These are phyloP conservation scores for Lachancea lanzarotensis DNA, from an alignment of 805 yeast genomes.

Conservation along the genomic window DNA sequence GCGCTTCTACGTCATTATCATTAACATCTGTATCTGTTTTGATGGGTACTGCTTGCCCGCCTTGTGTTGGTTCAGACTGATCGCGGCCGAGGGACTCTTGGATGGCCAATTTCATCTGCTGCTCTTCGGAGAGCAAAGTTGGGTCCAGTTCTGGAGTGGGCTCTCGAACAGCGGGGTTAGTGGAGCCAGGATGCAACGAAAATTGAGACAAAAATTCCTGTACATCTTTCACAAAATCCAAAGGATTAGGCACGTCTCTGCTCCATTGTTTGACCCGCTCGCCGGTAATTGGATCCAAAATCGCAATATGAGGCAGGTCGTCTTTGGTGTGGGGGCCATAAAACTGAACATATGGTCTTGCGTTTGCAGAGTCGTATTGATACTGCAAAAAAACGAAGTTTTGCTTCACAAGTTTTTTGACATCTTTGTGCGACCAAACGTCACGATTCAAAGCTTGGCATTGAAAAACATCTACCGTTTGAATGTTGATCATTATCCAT, in stretches of 20 bases:
- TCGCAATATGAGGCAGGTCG: slow-evolving; percentile 78
- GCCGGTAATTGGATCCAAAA: slow-evolving; percentile 92
- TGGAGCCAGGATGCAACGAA: slow-evolving; percentile 55
- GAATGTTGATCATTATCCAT: slow-evolving; percentile 86
- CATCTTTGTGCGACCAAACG: slow-evolving; percentile 69
- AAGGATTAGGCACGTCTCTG: slow-evolving; percentile 51
- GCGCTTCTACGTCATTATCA: background rate
- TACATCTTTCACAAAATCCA: slow-evolving; percentile 59
- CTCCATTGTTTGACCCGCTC: slow-evolving; percentile 78
- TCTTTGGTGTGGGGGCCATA: slow-evolving; percentile 52
- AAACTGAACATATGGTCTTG: slow-evolving; percentile 61
- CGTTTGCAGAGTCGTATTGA: slow-evolving; percentile 69
- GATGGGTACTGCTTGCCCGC: background rate
- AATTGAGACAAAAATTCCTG: slow-evolving; percentile 60
- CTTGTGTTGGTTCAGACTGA: slow-evolving; percentile 1
- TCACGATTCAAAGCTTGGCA: slow-evolving; percentile 91
- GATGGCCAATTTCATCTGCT: slow-evolving; percentile 72
- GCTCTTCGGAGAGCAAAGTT: slow-evolving; percentile 67
- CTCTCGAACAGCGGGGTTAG: slow-evolving; percentile 61
- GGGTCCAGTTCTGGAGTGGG: slow-evolving; percentile 54
- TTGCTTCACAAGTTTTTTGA: slow-evolving; percentile 58
- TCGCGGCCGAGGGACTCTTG: slow-evolving; percentile 49
- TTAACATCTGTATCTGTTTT: background rate
- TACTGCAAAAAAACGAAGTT: slow-evolving; percentile 83
- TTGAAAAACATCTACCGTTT: slow-evolving; percentile 74